A percentile compares a stretch with the other conserved stretches of the same genome.
These are phyloP conservation scores for Kodamaea nitidulidarum DNA, from an alignment of 805 yeast genomes.

Conservation along the genomic window DNA sequence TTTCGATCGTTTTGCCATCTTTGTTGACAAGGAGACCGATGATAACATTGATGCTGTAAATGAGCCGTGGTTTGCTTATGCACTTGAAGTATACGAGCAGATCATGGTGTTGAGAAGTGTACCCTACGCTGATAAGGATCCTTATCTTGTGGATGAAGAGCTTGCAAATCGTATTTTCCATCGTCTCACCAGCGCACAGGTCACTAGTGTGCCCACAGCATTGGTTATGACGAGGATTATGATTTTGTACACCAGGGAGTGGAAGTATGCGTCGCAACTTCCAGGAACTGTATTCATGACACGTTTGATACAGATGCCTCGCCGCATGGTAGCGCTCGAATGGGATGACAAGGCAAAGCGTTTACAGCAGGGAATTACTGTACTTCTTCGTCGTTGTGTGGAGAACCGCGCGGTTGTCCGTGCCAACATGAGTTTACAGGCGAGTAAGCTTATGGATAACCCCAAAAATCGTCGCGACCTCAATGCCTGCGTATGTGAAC, in stretches of 20 bases:
- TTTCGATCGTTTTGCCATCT: constrained; percentile 31
- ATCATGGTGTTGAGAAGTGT: constrained; percentile 48
- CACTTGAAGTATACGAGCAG: constrained; percentile 52
- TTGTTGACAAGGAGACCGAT: constrained; percentile 32
- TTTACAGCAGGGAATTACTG: constrained; percentile 32
- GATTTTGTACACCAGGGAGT: constrained; percentile 49
- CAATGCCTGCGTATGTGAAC: constrained; percentile 45
- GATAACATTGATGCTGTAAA: constrained; percentile 23
- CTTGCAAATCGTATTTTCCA: constrained; percentile 37
- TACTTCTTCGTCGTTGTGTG: constrained; percentile 63
- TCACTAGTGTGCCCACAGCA: constrained; percentile 38
- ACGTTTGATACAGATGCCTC: constrained; percentile 46
- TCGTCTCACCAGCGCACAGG: constrained; percentile 38
- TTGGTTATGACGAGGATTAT: constrained; percentile 52
- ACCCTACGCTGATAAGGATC: constrained; percentile 28
- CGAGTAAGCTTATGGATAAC: constrained; percentile 7
- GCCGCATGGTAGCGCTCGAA: constrained; percentile 19
- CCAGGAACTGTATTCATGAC: constrained; percentile 40
- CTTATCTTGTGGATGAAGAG: constrained; percentile 19
- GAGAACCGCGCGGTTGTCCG: constrained; percentile 34
- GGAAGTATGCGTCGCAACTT: constrained; percentile 36
- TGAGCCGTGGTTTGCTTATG: constrained; percentile 56
- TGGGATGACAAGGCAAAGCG: constrained; percentile 3
- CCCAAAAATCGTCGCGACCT: constrained; percentile 18
- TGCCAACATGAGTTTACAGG: constrained; percentile 6